Conservation (phyloP, 1,139 yeast genomes). For the Debaryomyces singareniensis region DNA sequence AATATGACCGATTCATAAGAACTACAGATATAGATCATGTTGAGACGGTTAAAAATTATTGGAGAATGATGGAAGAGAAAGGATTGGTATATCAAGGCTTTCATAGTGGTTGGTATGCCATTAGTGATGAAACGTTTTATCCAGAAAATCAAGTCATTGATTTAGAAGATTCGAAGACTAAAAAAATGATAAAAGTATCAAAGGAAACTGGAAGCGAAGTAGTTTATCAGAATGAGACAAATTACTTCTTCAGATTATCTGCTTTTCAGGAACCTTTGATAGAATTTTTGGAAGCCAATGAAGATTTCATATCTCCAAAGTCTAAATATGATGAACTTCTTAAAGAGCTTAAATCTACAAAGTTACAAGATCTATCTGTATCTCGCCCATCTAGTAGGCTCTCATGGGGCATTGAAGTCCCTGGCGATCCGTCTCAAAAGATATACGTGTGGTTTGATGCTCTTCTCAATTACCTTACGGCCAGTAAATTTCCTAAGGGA, state of each 20-base stretch:
- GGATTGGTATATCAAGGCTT: constrained; percentile 75
- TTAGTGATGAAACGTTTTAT: constrained; percentile 91
- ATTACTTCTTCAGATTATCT: constrained; percentile 78
- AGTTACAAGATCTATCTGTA: constrained; percentile 65
- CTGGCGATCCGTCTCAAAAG: constrained; percentile 68
- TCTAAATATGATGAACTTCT: constrained; percentile 51
- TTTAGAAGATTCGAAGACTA: constrained; percentile 28
- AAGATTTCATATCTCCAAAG: constrained; percentile 60
- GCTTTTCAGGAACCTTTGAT: constrained; percentile 52
- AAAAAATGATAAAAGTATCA: constrained; percentile 39
- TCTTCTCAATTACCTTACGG: constrained; percentile 73
- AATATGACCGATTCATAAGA: constrained; percentile 74
- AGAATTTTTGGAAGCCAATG: constrained; percentile 37
- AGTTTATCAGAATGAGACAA: constrained; percentile 67
- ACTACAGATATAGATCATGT: constrained; percentile 84
- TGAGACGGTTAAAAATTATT: constrained; percentile 56
- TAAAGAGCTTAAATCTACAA: constrained; percentile 44
- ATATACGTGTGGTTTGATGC: constrained; percentile 99
- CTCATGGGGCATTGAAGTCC: constrained; percentile 89
- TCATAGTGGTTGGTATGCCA: constrained; percentile 92
- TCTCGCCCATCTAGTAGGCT: constrained; percentile 77
- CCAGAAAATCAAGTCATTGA: constrained; percentile 72
- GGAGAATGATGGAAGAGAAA: constrained; percentile 54
- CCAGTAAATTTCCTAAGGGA: constrained; percentile 53
- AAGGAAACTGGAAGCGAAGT: constrained; percentile 77